Conservation (phyloP, 129 eudicot species). For the Pulicaria dysenterica region DNA sequence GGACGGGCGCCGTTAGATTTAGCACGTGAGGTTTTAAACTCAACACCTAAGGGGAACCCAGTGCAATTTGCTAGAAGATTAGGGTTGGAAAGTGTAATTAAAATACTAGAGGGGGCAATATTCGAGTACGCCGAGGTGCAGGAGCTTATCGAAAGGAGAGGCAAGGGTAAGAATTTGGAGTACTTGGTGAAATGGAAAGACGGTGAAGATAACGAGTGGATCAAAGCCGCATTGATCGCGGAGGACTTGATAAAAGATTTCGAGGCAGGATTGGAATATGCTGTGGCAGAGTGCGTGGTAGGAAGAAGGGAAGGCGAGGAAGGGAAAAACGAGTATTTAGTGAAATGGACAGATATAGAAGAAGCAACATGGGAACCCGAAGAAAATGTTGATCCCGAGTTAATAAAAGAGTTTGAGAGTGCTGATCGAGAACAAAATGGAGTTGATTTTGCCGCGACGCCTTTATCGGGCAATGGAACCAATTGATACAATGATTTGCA, state of each 20-base stretch:
- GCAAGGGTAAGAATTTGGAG: slow-evolving; percentile 72
- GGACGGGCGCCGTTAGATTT: slow-evolving; percentile 71
- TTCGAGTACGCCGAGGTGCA: slow-evolving; percentile 85
- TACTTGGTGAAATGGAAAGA: slow-evolving; percentile 88
- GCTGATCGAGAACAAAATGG: neutral
- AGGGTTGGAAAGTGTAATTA: slow-evolving; percentile 70
- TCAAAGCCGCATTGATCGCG: slow-evolving; percentile 53
- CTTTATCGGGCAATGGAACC: slow-evolving; percentile 1
- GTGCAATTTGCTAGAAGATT: slow-evolving; percentile 82
- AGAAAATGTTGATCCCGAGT: slow-evolving; percentile 82
- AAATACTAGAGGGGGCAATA: slow-evolving; percentile 54
- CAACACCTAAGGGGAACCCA: slow-evolving; percentile 75
- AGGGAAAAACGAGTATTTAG: slow-evolving; percentile 70
- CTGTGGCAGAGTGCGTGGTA: slow-evolving; percentile 67
- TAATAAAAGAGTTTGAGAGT: slow-evolving; percentile 65
- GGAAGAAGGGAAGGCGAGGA: slow-evolving; percentile 56
- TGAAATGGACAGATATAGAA: slow-evolving; percentile 90
- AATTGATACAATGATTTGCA: neutral
- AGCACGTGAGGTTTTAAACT: slow-evolving; percentile 66
- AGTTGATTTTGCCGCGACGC: neutral
- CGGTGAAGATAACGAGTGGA: slow-evolving; percentile 92
- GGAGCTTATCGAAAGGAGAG: slow-evolving; percentile 87
- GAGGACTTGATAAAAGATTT: slow-evolving; percentile 81
- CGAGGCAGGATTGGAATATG: slow-evolving; percentile 89
- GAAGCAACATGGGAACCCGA: slow-evolving; percentile 97